Conservation (phyloP, 2,329 filamentous ascomycete genomes). For the Akanthomyces muscarius region DNA sequence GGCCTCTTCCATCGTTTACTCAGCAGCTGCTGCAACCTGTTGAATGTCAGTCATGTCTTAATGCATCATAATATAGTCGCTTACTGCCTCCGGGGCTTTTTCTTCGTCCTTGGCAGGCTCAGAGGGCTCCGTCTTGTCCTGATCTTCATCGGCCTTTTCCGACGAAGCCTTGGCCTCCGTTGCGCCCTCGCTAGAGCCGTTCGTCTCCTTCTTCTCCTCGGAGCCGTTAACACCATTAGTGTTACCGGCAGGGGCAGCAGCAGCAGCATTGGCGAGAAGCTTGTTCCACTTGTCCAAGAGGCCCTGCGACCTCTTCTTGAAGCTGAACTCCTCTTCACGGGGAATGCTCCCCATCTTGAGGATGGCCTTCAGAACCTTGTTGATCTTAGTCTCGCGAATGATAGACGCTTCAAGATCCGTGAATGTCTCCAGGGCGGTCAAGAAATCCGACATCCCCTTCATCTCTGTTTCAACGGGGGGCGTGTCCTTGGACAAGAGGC, state of each 20-base stretch:
- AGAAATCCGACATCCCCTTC: slow-evolving; percentile 70
- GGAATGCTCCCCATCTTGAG: slow-evolving; percentile 83
- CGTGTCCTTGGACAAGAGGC: slow-evolving; percentile 79
- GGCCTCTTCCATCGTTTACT: slow-evolving; percentile 8
- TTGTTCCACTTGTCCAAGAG: slow-evolving; percentile 89
- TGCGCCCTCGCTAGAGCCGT: slow-evolving; percentile 38
- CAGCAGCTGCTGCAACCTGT: slow-evolving; percentile 23
- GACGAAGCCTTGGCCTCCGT: slow-evolving; percentile 31
- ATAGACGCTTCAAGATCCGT: slow-evolving; percentile 82
- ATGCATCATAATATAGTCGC: slow-evolving; percentile 22
- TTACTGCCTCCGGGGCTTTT: slow-evolving; percentile 27
- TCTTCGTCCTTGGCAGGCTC: slow-evolving; percentile 25
- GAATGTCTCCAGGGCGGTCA: slow-evolving; percentile 75
- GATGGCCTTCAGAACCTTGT: slow-evolving; percentile 96
- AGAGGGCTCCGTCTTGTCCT: slow-evolving; percentile 23
- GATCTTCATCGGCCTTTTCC: slow-evolving; percentile 36
- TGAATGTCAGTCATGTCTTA: slow-evolving; percentile 18
- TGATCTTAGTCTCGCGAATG: slow-evolving; percentile 90
- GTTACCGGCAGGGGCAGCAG: slow-evolving; percentile 33
- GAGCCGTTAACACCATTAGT: slow-evolving; percentile 47
- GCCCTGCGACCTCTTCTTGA: slow-evolving; percentile 76
- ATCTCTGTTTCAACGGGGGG: slow-evolving; percentile 84
- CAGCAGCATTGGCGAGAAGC: slow-evolving; percentile 60
- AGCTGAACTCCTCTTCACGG: slow-evolving; percentile 81
- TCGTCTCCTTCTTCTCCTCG: slow-evolving; percentile 41